Percentiles rank a stretch among this genome's conserved stretches.
These are phyloP conservation scores for Hyaloscypha finlandica DNA, from an alignment of 495 filamentous ascomycete genomes.

Conservation along the genomic window DNA sequence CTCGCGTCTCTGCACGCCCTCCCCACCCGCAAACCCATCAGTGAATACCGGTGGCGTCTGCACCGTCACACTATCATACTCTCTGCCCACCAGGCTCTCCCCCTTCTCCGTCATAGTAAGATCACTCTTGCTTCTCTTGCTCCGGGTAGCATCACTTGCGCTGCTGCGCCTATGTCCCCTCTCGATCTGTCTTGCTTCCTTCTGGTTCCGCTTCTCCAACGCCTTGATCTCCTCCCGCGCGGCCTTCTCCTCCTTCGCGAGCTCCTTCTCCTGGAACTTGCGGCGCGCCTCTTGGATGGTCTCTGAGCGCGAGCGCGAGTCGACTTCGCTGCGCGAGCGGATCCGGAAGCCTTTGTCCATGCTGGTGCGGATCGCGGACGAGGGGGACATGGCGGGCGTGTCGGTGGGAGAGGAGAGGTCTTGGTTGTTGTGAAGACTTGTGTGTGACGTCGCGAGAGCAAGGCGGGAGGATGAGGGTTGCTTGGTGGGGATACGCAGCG, in stretches of 20 bases:
- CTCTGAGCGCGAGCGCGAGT: slow-evolving; percentile 46
- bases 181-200: slow-evolving; percentile 28
- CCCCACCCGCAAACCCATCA: neutral
- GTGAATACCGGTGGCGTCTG: slow-evolving; percentile 6
- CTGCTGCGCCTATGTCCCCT: slow-evolving; percentile 19
- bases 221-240: slow-evolving; percentile 53
- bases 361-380: slow-evolving; percentile 44
- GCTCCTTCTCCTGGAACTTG: slow-evolving; percentile 54
- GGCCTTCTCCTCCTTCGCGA: slow-evolving; percentile 56
- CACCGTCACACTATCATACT: slow-evolving; percentile 13
- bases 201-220: slow-evolving; percentile 28
- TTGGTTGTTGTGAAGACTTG: slow-evolving; percentile 37
- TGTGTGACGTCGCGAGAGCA: slow-evolving; percentile 39
- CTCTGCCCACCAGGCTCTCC: slow-evolving; percentile 10
- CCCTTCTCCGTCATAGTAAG: slow-evolving; percentile 26
- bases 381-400: slow-evolving; percentile 16
- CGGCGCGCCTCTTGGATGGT: slow-evolving; percentile 53
- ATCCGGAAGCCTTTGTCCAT: slow-evolving; percentile 53
- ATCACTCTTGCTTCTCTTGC: slow-evolving; percentile 30
- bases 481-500: slow-evolving; percentile 44
- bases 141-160: slow-evolving; percentile 27
- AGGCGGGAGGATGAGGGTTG: slow-evolving; percentile 34
- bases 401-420: slow-evolving; percentile 31
- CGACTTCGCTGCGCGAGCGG: slow-evolving; percentile 52
- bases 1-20: slow-evolving; percentile 10